These are phyloP conservation scores for Trametes versicolor DNA, from an alignment of 1,284 basidiomycete genomes.

Conservation along the genomic window DNA sequence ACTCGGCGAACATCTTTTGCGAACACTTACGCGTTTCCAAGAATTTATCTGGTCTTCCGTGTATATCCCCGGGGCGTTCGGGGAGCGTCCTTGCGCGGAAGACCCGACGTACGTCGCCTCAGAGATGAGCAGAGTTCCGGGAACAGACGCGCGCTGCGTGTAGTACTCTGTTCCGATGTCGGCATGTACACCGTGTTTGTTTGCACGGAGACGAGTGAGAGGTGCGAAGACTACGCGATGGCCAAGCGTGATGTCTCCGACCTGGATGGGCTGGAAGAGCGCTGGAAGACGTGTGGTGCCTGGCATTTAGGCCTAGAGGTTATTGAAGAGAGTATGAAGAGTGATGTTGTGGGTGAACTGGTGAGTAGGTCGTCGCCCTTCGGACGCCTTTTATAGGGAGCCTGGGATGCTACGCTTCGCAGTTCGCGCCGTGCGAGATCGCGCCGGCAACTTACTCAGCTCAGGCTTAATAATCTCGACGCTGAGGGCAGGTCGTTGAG, in stretches of 20 bases:
- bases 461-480: too few species aligned
- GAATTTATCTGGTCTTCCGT: conserved; percentile 52
- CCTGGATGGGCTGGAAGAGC: conserved; percentile 56
- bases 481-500: too few species aligned
- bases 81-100: conserved; percentile 47
- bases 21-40: conserved; percentile 54
- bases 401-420: too few species aligned
- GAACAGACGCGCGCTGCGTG: conserved; percentile 52
- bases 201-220: conserved; percentile 51
- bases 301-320: not conserved
- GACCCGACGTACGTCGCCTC: conserved; percentile 56
- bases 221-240: conserved; percentile 60
- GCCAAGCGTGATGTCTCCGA: conserved; percentile 51
- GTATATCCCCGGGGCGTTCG: conserved; percentile 54
- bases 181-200: conserved; percentile 36
- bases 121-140: conserved; percentile 58
- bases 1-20: not conserved
- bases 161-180: conserved; percentile 55
- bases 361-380: not conserved
- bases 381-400: too few species aligned
- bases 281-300: conserved; percentile 18
- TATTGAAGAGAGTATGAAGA: not conserved
- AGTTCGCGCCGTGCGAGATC: too few species aligned
- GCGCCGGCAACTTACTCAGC: too few species aligned
- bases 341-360: not conserved